phyloP scores from a whole-genome alignment of 768 basidiomycete genomes.

The Hirschioporus abietinus region DNA sequence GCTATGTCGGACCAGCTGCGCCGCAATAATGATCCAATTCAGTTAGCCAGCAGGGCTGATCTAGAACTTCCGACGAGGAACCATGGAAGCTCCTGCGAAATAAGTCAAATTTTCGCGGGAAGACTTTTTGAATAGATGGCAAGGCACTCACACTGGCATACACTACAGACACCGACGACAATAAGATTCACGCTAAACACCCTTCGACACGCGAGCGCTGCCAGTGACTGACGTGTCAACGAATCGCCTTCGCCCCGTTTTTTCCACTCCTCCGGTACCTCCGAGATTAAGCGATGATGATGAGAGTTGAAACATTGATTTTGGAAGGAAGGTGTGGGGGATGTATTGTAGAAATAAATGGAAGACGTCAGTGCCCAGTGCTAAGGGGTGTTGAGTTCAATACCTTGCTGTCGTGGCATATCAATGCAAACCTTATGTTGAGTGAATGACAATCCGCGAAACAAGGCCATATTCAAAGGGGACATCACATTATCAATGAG shows the following conservation, averaged over 20 bases:
- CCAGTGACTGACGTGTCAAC: neutral
- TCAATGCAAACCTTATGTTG: neutral
- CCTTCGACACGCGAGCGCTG: neutral
- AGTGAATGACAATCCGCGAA: neutral
- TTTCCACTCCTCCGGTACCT: slow-evolving; percentile 1
- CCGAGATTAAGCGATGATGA: neutral
- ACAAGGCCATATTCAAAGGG: neutral
- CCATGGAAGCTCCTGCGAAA: neutral
- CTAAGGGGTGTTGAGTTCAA: neutral
- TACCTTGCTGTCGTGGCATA: neutral
- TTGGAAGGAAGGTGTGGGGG: neutral
- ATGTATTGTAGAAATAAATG: neutral
- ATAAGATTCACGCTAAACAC: neutral
- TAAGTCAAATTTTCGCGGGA: slow-evolving; percentile 1
- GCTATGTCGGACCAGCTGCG: neutral
- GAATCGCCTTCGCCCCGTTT: neutral
- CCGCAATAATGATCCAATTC: neutral
- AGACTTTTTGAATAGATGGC: neutral
- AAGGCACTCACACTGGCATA: neutral
- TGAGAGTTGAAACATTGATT: neutral
- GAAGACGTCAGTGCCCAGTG: neutral
- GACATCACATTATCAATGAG: too few species aligned
- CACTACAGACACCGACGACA: neutral
- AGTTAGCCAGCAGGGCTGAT: neutral
- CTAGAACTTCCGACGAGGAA: neutral